Base-by-base conservation (phyloP, 163 green algal genomes). In the Botryococcus braunii region DNA sequence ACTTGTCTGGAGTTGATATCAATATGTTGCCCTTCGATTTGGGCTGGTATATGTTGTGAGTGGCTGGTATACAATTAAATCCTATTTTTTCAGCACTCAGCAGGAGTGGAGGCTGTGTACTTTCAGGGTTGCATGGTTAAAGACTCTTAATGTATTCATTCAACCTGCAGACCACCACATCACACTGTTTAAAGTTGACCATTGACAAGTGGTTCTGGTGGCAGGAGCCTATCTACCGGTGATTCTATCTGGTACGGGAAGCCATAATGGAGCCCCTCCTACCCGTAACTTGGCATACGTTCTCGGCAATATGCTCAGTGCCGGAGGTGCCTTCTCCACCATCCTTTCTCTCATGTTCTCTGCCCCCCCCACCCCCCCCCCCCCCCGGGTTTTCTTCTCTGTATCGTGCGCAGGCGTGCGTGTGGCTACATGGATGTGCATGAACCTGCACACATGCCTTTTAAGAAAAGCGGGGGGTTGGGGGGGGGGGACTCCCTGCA, bases 231-330 rank as follows among this genome's bases (percentile, higher is more conserved):
- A 76, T 35, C 39, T 79, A 25, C 79, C 82, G 1, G 65, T 73
- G 25, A 65, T 77, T 23, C 48, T 86, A 7, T 34, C 65, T 3
- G 37, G 31, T 3, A 37, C 56, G 50, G 72, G 74, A 2, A 66
- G 50, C 11, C 36, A 32, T 2, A 62, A 69, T 21, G 57, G 68
- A 13, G 58, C 36, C 17, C 60, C 59, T 39, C 62, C 71, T 23
- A 67, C 58, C 4, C 57, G 69, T 36, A 82, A 76, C 47, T 56
- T 89, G n/a, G 67, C 72, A 0, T 89, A 85, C 55, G 74, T 87
- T 27, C 64, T 89, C 7, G 80, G 80, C 32, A 85, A 85, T 70
- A 83, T 82, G 74, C 70, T 87, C 17, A 83, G 74, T 32, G 82
- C 72, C 1, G 82, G 82, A 64, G 82, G 82, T 88, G 63, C 50